Base-by-base conservation (phyloP, 1,284 basidiomycete species). In the Coniferiporia sulphurascens region DNA sequence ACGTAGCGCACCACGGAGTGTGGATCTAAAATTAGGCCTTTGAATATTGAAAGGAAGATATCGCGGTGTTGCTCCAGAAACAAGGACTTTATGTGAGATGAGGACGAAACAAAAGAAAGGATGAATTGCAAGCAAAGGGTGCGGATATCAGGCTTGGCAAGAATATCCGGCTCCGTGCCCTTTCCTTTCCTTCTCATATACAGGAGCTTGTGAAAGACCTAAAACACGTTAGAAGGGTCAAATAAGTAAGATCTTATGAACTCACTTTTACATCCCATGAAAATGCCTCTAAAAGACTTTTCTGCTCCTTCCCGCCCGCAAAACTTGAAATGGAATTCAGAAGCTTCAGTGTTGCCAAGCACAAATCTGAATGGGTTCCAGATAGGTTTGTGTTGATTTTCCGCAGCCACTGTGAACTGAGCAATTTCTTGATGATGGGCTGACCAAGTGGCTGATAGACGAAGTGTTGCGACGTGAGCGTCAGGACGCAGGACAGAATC, bases 251-350 rank as follows among this genome's bases (percentile, higher is more conserved):
- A 41, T 13, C 15, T n/a, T 34, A n/a, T 46, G 2, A 44, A 45
- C 66, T 4, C 59, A 86, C 89, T 76, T 91, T 92, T 36, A 78
- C 75, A 56, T 89, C 88, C 90, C 91, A 93, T 5, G 82, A 78
- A 68, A 91, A 87, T 0, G 73, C 73, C 55, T 91, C 89, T 32
- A 85, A 70, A 0, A 89, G 73, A 0, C 73, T 65, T 64, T 81
- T 85, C 52, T 80, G 77, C 61, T 91, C 88, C 27, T 76, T 72
- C 7, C 87, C 86, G 35, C 84, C 78, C 1, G 79, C 83, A 66
- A 87, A 91, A 0, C 69, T 67, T 2, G 86, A 84, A 63, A 91
- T 76, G 0, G 74, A 71, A 60, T 82, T 77, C 65, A 82, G 82
- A 9, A 91, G 68, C 65, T 85, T 88, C 62, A 93, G 69, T 0